A percentile compares a stretch with the other conserved stretches of the same genome.
Evolutionary conservation across 768 basidiomycete genomes (phyloP).

Genomic region (Tephrocybe sp.): DNA sequence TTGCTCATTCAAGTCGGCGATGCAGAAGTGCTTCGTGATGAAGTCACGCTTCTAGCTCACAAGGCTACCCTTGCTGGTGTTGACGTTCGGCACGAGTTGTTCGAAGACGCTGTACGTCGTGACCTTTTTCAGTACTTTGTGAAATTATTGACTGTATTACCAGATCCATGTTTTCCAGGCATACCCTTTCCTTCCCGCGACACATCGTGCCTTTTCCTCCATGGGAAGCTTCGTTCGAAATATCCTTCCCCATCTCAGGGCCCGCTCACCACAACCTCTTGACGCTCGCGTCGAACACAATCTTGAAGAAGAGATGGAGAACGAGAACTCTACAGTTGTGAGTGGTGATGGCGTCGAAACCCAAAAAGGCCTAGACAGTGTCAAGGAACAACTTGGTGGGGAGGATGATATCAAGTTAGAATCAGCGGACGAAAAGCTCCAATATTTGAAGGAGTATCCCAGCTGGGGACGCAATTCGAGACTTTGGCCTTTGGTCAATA

Average conservation of each 20-base stretch:
- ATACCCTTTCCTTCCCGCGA: slow-evolving; percentile 72
- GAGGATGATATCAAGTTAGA: slow-evolving; percentile 8
- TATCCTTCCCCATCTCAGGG: slow-evolving; percentile 53
- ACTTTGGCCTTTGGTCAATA: slow-evolving; percentile 21
- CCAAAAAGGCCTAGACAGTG: slow-evolving; percentile 35
- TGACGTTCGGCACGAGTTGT: slow-evolving; percentile 81
- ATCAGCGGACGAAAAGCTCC: slow-evolving; percentile 13
- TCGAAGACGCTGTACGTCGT: slow-evolving; percentile 83
- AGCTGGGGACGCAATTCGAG: slow-evolving; percentile 20
- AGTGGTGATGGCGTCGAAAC: slow-evolving; percentile 70
- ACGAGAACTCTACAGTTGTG: slow-evolving; percentile 62
- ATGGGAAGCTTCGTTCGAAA: slow-evolving; percentile 68
- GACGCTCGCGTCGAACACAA: slow-evolving; percentile 52
- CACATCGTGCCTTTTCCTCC: slow-evolving; percentile 65
- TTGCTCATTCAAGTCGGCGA: slow-evolving; percentile 91
- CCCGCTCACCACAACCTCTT: slow-evolving; percentile 48
- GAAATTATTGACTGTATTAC: slow-evolving; percentile 4
- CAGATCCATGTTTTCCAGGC: slow-evolving; percentile 91
- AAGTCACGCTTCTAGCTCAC: slow-evolving; percentile 86
- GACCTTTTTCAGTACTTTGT: too few species aligned
- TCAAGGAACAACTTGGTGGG: slow-evolving; percentile 35
- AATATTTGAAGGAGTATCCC: slow-evolving; percentile 11
- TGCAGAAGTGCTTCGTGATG: slow-evolving; percentile 93
- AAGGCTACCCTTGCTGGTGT: slow-evolving; percentile 89
- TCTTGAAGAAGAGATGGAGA: slow-evolving; percentile 70